Evolutionary conservation across 306 rosid species (phyloP).

Genomic region (Dicorynia guianensis): DNA sequence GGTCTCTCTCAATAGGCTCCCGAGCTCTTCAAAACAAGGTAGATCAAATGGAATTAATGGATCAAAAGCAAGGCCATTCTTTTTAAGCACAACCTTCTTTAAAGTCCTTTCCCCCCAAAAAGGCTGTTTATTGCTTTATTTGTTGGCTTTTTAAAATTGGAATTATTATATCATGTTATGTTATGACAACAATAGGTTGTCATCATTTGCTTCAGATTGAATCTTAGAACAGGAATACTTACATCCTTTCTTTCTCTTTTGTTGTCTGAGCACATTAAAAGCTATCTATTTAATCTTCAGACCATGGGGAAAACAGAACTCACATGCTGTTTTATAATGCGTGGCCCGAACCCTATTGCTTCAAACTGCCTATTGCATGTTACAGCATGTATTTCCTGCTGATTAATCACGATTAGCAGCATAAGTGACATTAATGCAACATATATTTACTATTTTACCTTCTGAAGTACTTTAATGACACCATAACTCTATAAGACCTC

Average conservation of each 20-base stretch:
- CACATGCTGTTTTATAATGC: slow-evolving; percentile 13
- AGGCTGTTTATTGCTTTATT: not conserved
- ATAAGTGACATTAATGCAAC: slow-evolving; percentile 21
- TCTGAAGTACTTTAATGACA: slow-evolving; percentile 7
- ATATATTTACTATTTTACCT: slow-evolving; percentile 23
- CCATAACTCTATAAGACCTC: not conserved
- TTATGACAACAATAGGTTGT: not conserved
- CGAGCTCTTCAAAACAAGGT: not conserved
- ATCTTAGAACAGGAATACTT: not conserved
- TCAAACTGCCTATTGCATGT: slow-evolving; percentile 27
- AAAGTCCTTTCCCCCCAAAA: not conserved
- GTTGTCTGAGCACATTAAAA: not conserved
- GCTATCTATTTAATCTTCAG: slow-evolving; percentile 10
- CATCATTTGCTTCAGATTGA: slow-evolving; percentile 27
- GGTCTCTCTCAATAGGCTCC: not conserved
- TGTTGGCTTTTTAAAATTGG: slow-evolving; percentile 2
- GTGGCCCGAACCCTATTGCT: slow-evolving; percentile 3
- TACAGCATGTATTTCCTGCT: not conserved
- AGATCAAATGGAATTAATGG: not conserved
- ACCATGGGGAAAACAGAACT: not conserved
- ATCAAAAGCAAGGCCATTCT: not conserved
- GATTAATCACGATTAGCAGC: slow-evolving; percentile 16
- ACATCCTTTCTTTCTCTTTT: not conserved
- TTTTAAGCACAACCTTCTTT: slow-evolving; percentile 6
- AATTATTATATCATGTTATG: slow-evolving; percentile 14